phyloP scores from a whole-genome alignment of 1,284 basidiomycete species.

The Phlebopus sp. region DNA sequence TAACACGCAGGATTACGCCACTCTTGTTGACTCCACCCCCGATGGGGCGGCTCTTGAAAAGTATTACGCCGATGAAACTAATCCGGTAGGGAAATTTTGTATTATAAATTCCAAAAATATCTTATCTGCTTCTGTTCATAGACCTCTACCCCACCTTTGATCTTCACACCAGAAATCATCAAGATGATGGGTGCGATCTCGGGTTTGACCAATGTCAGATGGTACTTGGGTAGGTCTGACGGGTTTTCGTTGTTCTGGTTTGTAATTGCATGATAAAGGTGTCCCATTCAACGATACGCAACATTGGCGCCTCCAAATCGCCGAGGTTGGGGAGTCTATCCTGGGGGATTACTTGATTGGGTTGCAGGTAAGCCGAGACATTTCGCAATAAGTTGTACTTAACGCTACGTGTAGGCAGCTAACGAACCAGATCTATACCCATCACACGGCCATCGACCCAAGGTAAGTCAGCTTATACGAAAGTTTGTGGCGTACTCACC shows the following conservation, averaged over 20 bases:
- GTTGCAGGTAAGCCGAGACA: slow-evolving; percentile 31
- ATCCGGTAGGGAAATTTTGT: slow-evolving; percentile 5
- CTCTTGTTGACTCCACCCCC: slow-evolving; percentile 37
- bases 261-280: slow-evolving; percentile 3
- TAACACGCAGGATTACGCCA: slow-evolving; percentile 54
- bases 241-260: neutral
- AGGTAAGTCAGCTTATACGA: slow-evolving; percentile 11
- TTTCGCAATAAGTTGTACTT: slow-evolving; percentile 36
- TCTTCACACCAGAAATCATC: slow-evolving; percentile 13
- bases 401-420: slow-evolving; percentile 54
- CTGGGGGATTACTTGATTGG: slow-evolving; percentile 37
- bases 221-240: slow-evolving; percentile 13
- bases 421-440: slow-evolving; percentile 73
- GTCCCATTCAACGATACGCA: slow-evolving; percentile 13
- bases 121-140: neutral
- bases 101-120: neutral
- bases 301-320: slow-evolving; percentile 13
- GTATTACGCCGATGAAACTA: slow-evolving; percentile 26
- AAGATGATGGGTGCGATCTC: slow-evolving; percentile 16
- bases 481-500: neutral
- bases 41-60: slow-evolving; percentile 40
- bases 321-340: slow-evolving; percentile 13
- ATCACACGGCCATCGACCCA: slow-evolving; percentile 34
- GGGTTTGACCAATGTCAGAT: slow-evolving; percentile 11
- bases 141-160: slow-evolving; percentile 11